Conservation (phyloP, 768 basidiomycete genomes). For the Porphyrellus cyaneotinctus region DNA sequence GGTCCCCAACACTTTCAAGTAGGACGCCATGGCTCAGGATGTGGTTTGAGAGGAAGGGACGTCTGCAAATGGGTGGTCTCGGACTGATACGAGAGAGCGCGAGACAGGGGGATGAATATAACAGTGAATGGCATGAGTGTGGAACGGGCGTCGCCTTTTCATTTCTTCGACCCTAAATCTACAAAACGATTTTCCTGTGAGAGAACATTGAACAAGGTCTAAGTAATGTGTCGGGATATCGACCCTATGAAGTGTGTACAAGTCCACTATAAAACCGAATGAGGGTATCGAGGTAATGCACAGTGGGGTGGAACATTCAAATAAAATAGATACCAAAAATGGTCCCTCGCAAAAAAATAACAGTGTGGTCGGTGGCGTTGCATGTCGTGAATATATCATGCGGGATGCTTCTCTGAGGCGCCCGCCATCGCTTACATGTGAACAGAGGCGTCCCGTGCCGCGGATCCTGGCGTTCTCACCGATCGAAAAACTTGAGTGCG, state of each 20-base stretch:
- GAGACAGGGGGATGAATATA: background rate
- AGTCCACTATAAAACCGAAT: slow-evolving; percentile 29
- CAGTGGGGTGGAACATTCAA: slow-evolving; percentile 26
- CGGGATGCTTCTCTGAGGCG: slow-evolving; percentile 6
- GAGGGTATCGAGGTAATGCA: slow-evolving; percentile 36
- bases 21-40: slow-evolving; percentile 31
- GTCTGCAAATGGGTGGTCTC: too few species aligned
- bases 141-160: background rate
- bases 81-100: background rate
- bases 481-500: slow-evolving; percentile 20
- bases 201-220: slow-evolving; percentile 10
- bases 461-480: slow-evolving; percentile 21
- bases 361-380: slow-evolving; percentile 15
- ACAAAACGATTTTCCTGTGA: slow-evolving; percentile 18
- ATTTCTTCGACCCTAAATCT: slow-evolving; percentile 12
- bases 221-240: slow-evolving; percentile 18
- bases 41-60: background rate
- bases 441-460: slow-evolving; percentile 7
- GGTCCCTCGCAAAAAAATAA: slow-evolving; percentile 17
- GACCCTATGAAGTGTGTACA: slow-evolving; percentile 19
- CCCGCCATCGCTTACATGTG: slow-evolving; percentile 10
- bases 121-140: slow-evolving; percentile 7
- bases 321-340: slow-evolving; percentile 29
- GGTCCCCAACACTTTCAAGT: slow-evolving; percentile 54
- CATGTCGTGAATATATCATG: slow-evolving; percentile 29